Conservation (phyloP, 768 basidiomycete genomes). For the Ramaria rubella region DNA sequence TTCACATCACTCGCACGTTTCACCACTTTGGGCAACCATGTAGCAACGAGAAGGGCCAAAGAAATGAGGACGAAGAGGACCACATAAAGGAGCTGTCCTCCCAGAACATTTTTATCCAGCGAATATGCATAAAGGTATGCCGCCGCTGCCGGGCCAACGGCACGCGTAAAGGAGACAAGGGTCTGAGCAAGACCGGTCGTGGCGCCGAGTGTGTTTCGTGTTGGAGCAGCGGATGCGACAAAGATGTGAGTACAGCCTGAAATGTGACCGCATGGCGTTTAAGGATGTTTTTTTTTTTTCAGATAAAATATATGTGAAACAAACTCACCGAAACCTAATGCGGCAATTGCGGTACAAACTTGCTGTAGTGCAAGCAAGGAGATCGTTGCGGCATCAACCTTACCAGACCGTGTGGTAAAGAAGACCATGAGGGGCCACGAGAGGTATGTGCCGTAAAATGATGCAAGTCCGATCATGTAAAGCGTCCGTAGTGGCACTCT, state of each 20-base stretch:
- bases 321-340: constrained; percentile 1
- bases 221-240: background rate
- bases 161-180: background rate
- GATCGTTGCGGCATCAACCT: background rate
- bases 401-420: background rate
- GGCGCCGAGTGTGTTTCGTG: background rate
- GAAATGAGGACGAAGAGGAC: background rate
- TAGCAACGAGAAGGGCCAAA: no score
- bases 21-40: no score
- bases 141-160: background rate
- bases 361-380: background rate
- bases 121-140: background rate
- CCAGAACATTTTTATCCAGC: background rate
- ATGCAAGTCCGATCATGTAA: background rate
- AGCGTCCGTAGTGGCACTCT: constrained; percentile 28
- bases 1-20: no score
- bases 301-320: background rate
- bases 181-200: background rate
- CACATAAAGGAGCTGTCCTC: background rate
- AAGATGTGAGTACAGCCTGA: constrained; percentile 3
- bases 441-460: background rate
- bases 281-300: background rate
- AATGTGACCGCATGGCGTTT: background rate
- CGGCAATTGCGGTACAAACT: background rate
- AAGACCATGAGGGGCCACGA: background rate